These are phyloP conservation scores for Pharnaceum exiguum DNA, from an alignment of 148 eudicot species.

Conservation along the genomic window DNA sequence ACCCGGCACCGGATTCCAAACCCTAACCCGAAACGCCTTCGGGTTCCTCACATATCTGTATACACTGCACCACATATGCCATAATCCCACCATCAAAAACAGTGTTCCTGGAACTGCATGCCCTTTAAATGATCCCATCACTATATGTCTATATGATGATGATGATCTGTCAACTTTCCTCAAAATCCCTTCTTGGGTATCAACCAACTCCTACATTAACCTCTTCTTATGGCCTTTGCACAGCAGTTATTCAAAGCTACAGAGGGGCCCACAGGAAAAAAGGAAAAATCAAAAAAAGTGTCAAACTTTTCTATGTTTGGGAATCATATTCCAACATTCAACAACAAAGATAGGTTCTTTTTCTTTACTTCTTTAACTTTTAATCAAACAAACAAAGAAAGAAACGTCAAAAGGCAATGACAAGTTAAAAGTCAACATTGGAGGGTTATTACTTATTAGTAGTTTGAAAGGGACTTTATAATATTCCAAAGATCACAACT, in stretches of 20 bases:
- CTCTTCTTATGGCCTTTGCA: constrained; percentile 1
- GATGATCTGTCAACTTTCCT: background rate
- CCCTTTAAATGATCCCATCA: constrained; percentile 92
- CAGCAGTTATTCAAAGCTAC: constrained; percentile 5
- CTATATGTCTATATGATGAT: background rate
- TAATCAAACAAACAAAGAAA: no score
- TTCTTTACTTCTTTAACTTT: no score
- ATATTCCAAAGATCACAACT: constrained; percentile 1
- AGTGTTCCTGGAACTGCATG: constrained; percentile 90
- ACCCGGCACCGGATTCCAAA: constrained; percentile 91
- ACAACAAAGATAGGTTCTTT: background rate
- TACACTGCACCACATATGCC: constrained; percentile 83
- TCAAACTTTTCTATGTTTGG: constrained; percentile 7
- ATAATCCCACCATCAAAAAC: constrained; percentile 73
- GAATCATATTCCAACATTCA: constrained; percentile 7
- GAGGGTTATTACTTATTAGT: no score
- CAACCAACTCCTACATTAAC: constrained; percentile 17
- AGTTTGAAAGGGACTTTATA: constrained; percentile 14
- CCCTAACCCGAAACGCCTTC: constrained; percentile 49
- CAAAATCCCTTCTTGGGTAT: constrained; percentile 7
- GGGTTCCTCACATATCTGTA: constrained; percentile 56
- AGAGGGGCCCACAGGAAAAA: constrained; percentile 1
- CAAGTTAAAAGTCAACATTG: constrained; percentile 16
- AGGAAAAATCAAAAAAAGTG: constrained; percentile 4
- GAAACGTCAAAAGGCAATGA: background rate